These are phyloP conservation scores for Syzygium aromaticum DNA, from an alignment of 345 rosid genomes.

Conservation along the genomic window DNA sequence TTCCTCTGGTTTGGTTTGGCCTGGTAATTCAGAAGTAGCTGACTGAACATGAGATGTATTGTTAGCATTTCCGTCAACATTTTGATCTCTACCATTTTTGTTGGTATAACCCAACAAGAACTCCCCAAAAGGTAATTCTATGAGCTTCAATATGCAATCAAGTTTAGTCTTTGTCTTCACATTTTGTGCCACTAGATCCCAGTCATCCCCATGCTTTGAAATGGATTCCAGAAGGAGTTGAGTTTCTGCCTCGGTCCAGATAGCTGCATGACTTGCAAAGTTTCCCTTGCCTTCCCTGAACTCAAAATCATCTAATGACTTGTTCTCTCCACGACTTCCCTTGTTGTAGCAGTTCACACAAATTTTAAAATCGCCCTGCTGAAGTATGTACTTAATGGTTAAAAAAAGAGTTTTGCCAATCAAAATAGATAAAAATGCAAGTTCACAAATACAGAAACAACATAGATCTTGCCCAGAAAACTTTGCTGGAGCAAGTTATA, in stretches of 20 bases:
- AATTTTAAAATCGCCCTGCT: conserved; percentile 35
- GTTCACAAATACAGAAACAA: neutral
- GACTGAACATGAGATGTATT: conserved; percentile 11
- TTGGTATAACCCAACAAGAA: conserved; percentile 35
- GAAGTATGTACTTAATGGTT: neutral
- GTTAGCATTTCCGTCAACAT: conserved; percentile 8
- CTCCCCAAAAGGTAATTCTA: conserved; percentile 89
- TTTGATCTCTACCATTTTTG: conserved; percentile 22
- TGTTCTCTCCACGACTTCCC: conserved; percentile 55
- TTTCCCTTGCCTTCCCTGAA: conserved; percentile 18
- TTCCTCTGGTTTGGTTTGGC: conserved; percentile 19
- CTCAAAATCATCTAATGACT: conserved; percentile 47
- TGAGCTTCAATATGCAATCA: conserved; percentile 76
- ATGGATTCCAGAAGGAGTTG: conserved; percentile 74
- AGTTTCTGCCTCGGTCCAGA: conserved; percentile 86
- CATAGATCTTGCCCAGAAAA: neutral
- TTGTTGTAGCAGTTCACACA: conserved; percentile 59
- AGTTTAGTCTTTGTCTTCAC: conserved; percentile 64
- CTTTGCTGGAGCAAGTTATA: neutral
- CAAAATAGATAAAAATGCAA: neutral
- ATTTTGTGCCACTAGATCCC: conserved; percentile 85
- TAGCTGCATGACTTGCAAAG: conserved; percentile 18
- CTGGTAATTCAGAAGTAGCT: conserved; percentile 25
- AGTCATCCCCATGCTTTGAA: conserved; percentile 71
- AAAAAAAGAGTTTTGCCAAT: neutral